A percentile compares a stretch with the other conserved stretches of the same genome.
phyloP scores from a whole-genome alignment of 2,329 filamentous ascomycete species.

The Scedosporium minutisporum region DNA sequence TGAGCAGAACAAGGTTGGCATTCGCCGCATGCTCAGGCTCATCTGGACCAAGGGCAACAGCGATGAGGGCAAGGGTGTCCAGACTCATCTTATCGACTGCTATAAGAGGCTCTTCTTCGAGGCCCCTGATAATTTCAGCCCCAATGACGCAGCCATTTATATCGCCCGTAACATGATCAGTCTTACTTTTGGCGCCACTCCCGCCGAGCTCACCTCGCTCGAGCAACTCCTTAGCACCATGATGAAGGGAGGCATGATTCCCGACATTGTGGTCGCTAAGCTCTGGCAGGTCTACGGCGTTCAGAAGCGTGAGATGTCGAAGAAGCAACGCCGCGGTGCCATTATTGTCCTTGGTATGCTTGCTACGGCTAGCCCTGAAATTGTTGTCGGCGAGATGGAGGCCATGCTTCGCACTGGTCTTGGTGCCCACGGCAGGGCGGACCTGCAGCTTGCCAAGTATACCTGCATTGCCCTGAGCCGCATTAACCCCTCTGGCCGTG shows the following conservation, averaged over 20 bases:
- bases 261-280: constrained; percentile 78
- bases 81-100: constrained; percentile 91
- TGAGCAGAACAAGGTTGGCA: constrained; percentile 83
- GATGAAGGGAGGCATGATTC: constrained; percentile 88
- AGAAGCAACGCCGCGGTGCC: constrained; percentile 77
- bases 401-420: constrained; percentile 86
- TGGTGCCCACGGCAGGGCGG: constrained; percentile 66
- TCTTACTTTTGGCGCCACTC: constrained; percentile 88
- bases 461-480: constrained; percentile 88
- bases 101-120: constrained; percentile 96
- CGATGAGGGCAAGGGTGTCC: constrained; percentile 96
- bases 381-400: constrained; percentile 91
- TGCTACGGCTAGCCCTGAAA: constrained; percentile 81
- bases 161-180: constrained; percentile 98
- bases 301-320: constrained; percentile 86
- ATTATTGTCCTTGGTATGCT: constrained; percentile 98
- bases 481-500: constrained; percentile 74
- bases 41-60: constrained; percentile 99
- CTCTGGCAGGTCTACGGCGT: constrained; percentile 97
- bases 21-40: constrained; percentile 86
- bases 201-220: constrained; percentile 87
- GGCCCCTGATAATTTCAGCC: constrained; percentile 76
- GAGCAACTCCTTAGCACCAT: constrained; percentile 93
- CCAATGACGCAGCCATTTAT: constrained; percentile 89
- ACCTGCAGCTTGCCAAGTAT: constrained; percentile 85